Percentiles rank a stretch among this genome's conserved stretches.
These are phyloP conservation scores for Geranomyces variabilis DNA, from an alignment of 192 early-diverging fungal genomes.

Conservation along the genomic window DNA sequence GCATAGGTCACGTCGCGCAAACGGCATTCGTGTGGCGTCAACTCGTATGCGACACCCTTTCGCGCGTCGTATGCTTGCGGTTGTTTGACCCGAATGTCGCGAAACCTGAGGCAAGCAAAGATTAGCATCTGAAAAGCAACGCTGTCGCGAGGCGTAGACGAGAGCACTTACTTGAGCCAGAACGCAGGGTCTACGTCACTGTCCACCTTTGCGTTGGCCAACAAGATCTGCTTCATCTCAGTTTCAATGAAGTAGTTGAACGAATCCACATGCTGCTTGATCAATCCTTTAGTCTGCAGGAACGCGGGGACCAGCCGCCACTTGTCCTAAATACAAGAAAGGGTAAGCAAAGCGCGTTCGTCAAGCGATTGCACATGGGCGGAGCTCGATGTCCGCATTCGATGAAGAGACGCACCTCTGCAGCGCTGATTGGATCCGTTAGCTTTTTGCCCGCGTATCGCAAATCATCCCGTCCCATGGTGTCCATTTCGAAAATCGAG, in stretches of 20 bases:
- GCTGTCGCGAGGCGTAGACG: too few relatives aligned
- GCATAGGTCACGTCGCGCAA: slow-evolving; percentile 95
- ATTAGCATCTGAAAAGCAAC: too few relatives aligned
- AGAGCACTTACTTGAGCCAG: slow-evolving; percentile 74
- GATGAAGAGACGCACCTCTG: slow-evolving; percentile 46
- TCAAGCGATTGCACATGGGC: too few relatives aligned
- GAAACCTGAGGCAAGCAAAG: slow-evolving; percentile 60
- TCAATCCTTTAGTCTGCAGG: slow-evolving; percentile 93
- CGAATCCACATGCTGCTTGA: slow-evolving; percentile 99
- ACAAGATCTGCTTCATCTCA: slow-evolving; percentile 91
- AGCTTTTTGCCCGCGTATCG: slow-evolving; percentile 57
- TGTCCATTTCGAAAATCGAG: slow-evolving; percentile 58
- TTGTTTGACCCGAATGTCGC: slow-evolving; percentile 80
- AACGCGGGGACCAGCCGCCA: slow-evolving; percentile 98
- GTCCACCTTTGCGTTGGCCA: slow-evolving; percentile 85
- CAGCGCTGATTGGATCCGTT: slow-evolving; percentile 59
- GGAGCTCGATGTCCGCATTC: not conserved
- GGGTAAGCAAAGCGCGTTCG: not conserved
- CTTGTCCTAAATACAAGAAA: slow-evolving; percentile 73
- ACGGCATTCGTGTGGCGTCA: slow-evolving; percentile 95
- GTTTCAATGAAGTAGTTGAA: slow-evolving; percentile 98
- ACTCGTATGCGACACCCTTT: slow-evolving; percentile 67
- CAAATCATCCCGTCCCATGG: slow-evolving; percentile 56
- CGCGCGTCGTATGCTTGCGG: slow-evolving; percentile 79
- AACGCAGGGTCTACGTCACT: slow-evolving; percentile 94